A percentile compares a stretch with the other conserved stretches of the same genome.
Evolutionary conservation across 1,284 basidiomycete species (phyloP).

Genomic region (Trichosporon ovoides): DNA sequence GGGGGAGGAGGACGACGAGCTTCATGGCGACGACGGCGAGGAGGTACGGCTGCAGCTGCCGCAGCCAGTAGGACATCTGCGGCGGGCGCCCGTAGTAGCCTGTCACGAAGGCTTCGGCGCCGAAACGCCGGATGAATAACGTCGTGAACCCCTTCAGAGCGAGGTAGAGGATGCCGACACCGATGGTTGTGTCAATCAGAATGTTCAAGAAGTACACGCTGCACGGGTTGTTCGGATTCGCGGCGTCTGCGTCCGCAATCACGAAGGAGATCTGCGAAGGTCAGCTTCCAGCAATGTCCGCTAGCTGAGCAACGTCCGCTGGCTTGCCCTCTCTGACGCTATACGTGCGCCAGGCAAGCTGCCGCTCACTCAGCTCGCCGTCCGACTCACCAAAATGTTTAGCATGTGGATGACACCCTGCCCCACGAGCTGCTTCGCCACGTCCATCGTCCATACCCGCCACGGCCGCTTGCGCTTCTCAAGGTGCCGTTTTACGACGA

Average conservation of each 20-base stretch:
- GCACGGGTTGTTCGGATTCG: conserved; percentile 70
- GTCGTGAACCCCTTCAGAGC: conserved; percentile 66
- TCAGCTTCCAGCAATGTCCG: background rate
- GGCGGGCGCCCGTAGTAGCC: conserved; percentile 84
- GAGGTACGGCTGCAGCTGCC: conserved; percentile 82
- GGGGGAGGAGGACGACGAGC: conserved; percentile 68
- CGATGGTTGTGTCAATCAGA: conserved; percentile 86
- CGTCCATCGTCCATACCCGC: conserved; percentile 85
- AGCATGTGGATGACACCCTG: conserved; percentile 83
- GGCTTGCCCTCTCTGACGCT: too few relatives aligned
- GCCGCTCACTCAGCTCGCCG: too few relatives aligned
- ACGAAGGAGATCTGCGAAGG: conserved; percentile 43
- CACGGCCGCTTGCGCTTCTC: conserved; percentile 81
- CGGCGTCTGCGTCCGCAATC: conserved; percentile 54
- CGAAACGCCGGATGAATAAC: conserved; percentile 61
- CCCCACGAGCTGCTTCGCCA: conserved; percentile 85
- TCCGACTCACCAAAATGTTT: conserved; percentile 70
- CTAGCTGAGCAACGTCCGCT: too few relatives aligned
- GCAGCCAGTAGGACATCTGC: conserved; percentile 57
- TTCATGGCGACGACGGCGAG: conserved; percentile 82
- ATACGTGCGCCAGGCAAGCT: too few relatives aligned
- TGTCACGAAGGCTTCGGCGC: conserved; percentile 71
- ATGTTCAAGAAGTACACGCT: conserved; percentile 92
- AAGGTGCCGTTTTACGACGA: conserved; percentile 81
- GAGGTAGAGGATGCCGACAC: conserved; percentile 78